These are phyloP conservation scores for Suillus fuscotomentosus DNA, from an alignment of 768 basidiomycete genomes.

Conservation along the genomic window DNA sequence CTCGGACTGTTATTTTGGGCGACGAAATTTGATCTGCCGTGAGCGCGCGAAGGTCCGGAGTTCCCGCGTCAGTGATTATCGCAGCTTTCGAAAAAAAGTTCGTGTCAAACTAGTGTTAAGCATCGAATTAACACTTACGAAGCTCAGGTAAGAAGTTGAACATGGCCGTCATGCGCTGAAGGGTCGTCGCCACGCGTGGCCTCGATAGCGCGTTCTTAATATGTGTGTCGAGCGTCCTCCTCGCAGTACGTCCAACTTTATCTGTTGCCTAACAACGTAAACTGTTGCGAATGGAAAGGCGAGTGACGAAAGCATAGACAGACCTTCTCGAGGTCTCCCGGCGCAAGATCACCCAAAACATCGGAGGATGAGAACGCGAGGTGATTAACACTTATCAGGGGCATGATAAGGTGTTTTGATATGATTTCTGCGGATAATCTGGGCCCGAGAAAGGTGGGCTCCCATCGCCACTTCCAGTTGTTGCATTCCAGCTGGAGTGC, in stretches of 20 bases:
- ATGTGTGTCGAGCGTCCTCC: conserved; percentile 68
- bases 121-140: conserved; percentile 46
- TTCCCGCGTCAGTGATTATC: conserved; percentile 45
- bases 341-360: conserved; percentile 52
- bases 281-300: conserved; percentile 5
- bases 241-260: conserved; percentile 65
- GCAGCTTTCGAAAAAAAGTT: conserved; percentile 41
- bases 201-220: conserved; percentile 69
- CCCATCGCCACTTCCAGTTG: conserved; percentile 78
- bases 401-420: conserved; percentile 76
- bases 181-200: conserved; percentile 63
- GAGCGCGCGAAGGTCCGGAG: conserved; percentile 39
- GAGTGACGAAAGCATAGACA: conserved; percentile 6
- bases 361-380: conserved; percentile 64
- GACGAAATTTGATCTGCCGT: conserved; percentile 8
- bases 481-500: conserved; percentile 59
- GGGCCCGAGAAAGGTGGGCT: conserved; percentile 62
- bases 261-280: conserved; percentile 54
- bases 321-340: conserved; percentile 68
- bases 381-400: conserved; percentile 70
- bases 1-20: conserved; percentile 12
- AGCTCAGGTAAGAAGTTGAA: conserved; percentile 65
- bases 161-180: conserved; percentile 70
- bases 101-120: conserved; percentile 7
- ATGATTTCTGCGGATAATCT: conserved; percentile 68